phyloP scores from a whole-genome alignment of 78 protist species.

The Tieghemostelium lacteum region DNA sequence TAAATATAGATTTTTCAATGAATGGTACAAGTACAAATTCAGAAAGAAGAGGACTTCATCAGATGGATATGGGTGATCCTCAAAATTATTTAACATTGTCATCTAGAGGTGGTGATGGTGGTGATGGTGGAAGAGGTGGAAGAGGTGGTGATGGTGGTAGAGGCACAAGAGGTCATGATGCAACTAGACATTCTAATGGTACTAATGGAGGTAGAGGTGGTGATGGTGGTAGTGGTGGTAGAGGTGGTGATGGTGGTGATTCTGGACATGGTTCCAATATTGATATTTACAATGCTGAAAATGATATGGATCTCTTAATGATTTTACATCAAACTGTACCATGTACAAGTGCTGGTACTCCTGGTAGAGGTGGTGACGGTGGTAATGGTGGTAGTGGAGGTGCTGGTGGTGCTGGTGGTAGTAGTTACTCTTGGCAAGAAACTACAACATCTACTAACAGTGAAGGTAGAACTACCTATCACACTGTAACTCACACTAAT shows the following conservation, averaged over 20 bases:
- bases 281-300: neutral
- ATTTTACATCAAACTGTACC: constrained; percentile 37
- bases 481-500: neutral
- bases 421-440: constrained; percentile 11
- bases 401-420: constrained; percentile 44
- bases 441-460: neutral
- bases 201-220: constrained; percentile 61
- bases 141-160: constrained; percentile 33
- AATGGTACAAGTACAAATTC: neutral
- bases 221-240: constrained; percentile 45
- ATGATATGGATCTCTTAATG: constrained; percentile 55
- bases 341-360: constrained; percentile 22
- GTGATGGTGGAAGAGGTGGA: constrained; percentile 62
- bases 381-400: constrained; percentile 37
- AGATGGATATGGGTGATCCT: constrained; percentile 6
- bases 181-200: constrained; percentile 20
- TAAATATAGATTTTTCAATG: too few species aligned
- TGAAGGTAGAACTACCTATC: constrained; percentile 2
- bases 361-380: constrained; percentile 17
- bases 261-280: constrained; percentile 47
- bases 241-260: constrained; percentile 58
- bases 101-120: constrained; percentile 45
- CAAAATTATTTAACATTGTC: neutral
- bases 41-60: constrained; percentile 4
- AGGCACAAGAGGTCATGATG: constrained; percentile 33